These are phyloP conservation scores for Phytophthora tentaculata DNA, from an alignment of 352 stramenopile genomes.

Conservation along the genomic window DNA sequence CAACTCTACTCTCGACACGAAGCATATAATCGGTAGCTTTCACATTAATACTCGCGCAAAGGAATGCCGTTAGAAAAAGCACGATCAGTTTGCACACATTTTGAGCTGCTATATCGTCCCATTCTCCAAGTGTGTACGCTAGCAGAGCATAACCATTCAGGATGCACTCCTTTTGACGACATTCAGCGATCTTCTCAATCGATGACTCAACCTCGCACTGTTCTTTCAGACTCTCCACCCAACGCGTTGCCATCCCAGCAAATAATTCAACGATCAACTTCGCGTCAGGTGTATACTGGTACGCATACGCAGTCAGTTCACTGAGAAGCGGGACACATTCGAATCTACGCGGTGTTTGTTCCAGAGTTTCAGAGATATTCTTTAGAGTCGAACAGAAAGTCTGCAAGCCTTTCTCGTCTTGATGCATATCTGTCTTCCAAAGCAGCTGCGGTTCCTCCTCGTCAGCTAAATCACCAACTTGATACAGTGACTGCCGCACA, in stretches of 20 bases:
- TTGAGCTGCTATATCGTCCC: constrained; percentile 9
- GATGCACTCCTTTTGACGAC: constrained; percentile 46
- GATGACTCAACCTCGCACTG: constrained; percentile 13
- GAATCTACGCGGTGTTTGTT: constrained; percentile 36
- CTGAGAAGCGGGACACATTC: constrained; percentile 42
- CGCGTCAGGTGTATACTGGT: background rate
- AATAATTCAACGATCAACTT: constrained; percentile 30
- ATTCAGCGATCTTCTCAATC: constrained; percentile 11
- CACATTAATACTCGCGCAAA: constrained; percentile 32
- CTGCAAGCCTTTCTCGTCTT: background rate
- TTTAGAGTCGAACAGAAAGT: constrained; percentile 31
- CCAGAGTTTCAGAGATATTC: constrained; percentile 23
- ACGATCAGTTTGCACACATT: constrained; percentile 53
- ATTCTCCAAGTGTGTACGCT: constrained; percentile 31
- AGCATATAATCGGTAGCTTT: constrained; percentile 24
- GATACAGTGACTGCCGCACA: background rate
- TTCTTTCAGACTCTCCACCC: constrained; percentile 24
- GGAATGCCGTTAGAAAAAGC: constrained; percentile 44
- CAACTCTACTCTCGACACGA: constrained; percentile 28
- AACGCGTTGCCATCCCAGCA: constrained; percentile 29
- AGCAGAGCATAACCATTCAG: constrained; percentile 52
- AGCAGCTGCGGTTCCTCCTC: background rate
- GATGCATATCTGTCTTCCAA: constrained; percentile 41
- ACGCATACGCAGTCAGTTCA: constrained; percentile 34
- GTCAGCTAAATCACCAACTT: background rate